Percentiles rank a stretch among this genome's conserved stretches.
These are phyloP conservation scores for Gynostemma pentaphyllum DNA, from an alignment of 306 rosid species.

Conservation along the genomic window DNA sequence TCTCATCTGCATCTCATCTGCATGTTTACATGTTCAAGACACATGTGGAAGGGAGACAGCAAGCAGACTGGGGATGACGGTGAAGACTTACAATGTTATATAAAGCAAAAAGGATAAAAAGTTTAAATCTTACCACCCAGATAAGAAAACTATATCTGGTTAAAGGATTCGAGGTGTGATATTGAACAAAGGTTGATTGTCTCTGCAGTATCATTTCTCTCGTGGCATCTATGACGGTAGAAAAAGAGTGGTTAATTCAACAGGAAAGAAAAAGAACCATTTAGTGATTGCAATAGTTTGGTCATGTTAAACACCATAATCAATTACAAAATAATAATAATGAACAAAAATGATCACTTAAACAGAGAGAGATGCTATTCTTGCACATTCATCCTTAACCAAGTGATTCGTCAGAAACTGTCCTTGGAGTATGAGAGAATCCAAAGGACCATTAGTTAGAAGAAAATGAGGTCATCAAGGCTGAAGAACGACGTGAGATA, in stretches of 20 bases:
- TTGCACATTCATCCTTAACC: neutral
- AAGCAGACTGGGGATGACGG: too few relatives aligned
- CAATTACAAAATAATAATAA: neutral
- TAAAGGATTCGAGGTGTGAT: conserved; percentile 51
- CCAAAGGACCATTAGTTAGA: neutral
- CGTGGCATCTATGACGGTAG: conserved; percentile 39
- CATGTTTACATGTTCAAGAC: too few relatives aligned
- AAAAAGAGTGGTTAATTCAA: conserved; percentile 14
- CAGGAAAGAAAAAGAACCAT: neutral
- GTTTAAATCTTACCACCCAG: conserved; percentile 65
- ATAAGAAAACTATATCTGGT: conserved; percentile 35
- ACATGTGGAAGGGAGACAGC: too few relatives aligned
- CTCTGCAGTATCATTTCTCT: conserved; percentile 61
- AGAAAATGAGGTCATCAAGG: neutral
- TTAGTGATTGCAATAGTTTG: neutral
- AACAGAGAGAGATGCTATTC: neutral
- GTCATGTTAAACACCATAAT: neutral
- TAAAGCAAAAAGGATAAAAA: neutral
- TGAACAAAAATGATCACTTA: neutral
- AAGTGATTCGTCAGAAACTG: neutral
- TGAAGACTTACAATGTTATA: too few relatives aligned
- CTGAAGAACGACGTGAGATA: neutral
- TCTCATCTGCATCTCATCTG: too few relatives aligned
- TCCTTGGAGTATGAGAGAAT: neutral
- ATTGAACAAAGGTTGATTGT: conserved; percentile 75